A percentile compares a stretch with the other conserved stretches of the same genome.
These are phyloP conservation scores for Cardamine occulta DNA, from an alignment of 345 rosid species.

Conservation along the genomic window DNA sequence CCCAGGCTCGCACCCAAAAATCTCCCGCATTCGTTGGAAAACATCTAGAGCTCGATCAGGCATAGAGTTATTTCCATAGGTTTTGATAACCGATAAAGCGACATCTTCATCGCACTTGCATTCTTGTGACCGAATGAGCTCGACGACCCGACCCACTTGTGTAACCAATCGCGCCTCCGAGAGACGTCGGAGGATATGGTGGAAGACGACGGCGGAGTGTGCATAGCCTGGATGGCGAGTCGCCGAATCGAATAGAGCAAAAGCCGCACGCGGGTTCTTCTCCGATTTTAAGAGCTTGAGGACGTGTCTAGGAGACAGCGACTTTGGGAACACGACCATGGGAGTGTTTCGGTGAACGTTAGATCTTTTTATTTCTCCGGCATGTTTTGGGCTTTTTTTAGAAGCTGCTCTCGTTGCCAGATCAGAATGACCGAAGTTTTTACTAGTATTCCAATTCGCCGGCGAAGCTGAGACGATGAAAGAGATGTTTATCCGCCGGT, in stretches of 20 bases:
- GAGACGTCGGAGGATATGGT: conserved; percentile 81
- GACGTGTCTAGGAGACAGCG: conserved; percentile 61
- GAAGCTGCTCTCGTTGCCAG: background rate
- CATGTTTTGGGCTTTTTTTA: conserved; percentile 11
- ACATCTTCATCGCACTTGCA: conserved; percentile 81
- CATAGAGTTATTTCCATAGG: conserved; percentile 66
- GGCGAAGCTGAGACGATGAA: background rate
- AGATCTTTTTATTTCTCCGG: conserved; percentile 36
- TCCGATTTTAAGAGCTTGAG: conserved; percentile 70
- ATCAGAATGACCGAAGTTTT: background rate
- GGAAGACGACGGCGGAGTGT: conserved; percentile 69
- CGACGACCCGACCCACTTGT: conserved; percentile 59
- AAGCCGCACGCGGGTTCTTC: conserved; percentile 55
- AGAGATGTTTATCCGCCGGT: background rate
- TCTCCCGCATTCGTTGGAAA: conserved; percentile 64
- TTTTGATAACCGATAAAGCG: conserved; percentile 65
- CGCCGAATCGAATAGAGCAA: conserved; percentile 69
- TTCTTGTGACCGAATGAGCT: conserved; percentile 58
- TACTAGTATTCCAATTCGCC: background rate
- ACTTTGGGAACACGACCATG: conserved; percentile 66
- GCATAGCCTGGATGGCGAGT: conserved; percentile 54
- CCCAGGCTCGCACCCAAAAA: conserved; percentile 79
- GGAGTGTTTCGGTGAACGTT: conserved; percentile 16
- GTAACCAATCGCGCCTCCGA: conserved; percentile 49
- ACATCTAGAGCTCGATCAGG: conserved; percentile 62